Conservation (phyloP, 192 early-diverging fungal genomes). For the Funneliformis geosporum region DNA sequence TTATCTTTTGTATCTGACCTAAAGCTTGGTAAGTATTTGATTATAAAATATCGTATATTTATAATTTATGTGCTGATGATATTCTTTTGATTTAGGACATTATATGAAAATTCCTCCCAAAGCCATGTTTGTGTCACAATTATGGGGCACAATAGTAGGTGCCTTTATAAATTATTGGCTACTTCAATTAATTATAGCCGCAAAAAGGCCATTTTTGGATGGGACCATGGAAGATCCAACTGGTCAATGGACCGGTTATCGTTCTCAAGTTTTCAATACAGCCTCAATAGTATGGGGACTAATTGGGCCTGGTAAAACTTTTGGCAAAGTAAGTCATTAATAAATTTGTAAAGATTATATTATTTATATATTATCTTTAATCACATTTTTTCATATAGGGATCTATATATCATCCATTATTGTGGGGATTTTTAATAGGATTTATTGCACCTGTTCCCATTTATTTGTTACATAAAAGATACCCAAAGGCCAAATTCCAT, state of each 20-base stretch:
- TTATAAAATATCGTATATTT: background rate
- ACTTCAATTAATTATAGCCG: constrained; percentile 33
- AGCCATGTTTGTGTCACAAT: constrained; percentile 62
- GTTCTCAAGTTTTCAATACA: constrained; percentile 48
- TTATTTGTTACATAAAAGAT: constrained; percentile 45
- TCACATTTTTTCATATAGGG: background rate
- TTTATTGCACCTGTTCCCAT: constrained; percentile 38
- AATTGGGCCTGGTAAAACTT: constrained; percentile 58
- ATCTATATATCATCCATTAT: constrained; percentile 44
- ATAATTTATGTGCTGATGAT: background rate
- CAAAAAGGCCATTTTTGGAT: constrained; percentile 34
- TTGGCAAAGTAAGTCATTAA: constrained; percentile 39
- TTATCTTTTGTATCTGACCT: constrained; percentile 70
- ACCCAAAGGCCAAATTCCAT: constrained; percentile 46
- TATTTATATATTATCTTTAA: constrained; percentile 33
- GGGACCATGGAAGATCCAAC: constrained; percentile 42
- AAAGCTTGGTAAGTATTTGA: constrained; percentile 58
- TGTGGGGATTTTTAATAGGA: constrained; percentile 50
- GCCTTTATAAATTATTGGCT: constrained; percentile 43
- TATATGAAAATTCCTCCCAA: constrained; percentile 74
- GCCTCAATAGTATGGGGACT: constrained; percentile 66
- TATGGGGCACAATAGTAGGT: constrained; percentile 56
- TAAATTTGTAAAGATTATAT: background rate
- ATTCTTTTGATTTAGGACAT: constrained; percentile 45
- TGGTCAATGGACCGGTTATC: constrained; percentile 43